These are phyloP conservation scores for Phytopythium litorale DNA, from an alignment of 352 stramenopile species.

Conservation along the genomic window DNA sequence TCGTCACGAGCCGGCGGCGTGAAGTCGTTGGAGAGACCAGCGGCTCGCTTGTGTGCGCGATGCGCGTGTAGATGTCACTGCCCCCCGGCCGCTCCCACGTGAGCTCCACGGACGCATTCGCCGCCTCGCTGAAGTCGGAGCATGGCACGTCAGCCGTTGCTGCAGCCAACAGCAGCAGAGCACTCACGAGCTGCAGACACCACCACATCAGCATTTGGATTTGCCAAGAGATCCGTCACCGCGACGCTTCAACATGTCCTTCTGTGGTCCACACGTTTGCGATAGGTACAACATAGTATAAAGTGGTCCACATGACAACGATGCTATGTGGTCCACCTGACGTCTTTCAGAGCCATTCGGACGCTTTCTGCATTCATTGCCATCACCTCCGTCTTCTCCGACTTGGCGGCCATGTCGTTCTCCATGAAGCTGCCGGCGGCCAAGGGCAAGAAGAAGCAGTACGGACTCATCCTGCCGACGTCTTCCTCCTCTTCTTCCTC, in stretches of 20 bases:
- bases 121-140: slow-evolving; percentile 1
- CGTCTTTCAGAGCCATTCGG: too few relatives aligned
- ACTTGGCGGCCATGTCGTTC: slow-evolving; percentile 37
- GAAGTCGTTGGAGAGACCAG: not conserved
- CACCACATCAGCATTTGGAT: too few relatives aligned
- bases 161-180: too few relatives aligned
- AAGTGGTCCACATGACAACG: not conserved
- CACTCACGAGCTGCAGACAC: too few relatives aligned
- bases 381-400: too few relatives aligned
- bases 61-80: slow-evolving; percentile 6
- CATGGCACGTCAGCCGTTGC: not conserved
- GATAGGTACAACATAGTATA: not conserved
- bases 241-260: too few relatives aligned
- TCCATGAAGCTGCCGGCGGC: slow-evolving; percentile 50
- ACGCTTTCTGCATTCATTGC: too few relatives aligned
- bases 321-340: not conserved
- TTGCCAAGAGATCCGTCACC: too few relatives aligned
- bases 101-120: slow-evolving; percentile 7
- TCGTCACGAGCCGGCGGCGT: slow-evolving; percentile 26
- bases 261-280: too few relatives aligned
- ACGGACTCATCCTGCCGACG: slow-evolving; percentile 36
- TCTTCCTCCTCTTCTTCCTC: not conserved
- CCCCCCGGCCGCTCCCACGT: not conserved
- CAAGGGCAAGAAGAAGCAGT: slow-evolving; percentile 46
- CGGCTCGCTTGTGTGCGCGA: slow-evolving; percentile 5